Base-by-base conservation (phyloP, 441 rosid genomes). In the Arabidopsis hybrid region DNA sequence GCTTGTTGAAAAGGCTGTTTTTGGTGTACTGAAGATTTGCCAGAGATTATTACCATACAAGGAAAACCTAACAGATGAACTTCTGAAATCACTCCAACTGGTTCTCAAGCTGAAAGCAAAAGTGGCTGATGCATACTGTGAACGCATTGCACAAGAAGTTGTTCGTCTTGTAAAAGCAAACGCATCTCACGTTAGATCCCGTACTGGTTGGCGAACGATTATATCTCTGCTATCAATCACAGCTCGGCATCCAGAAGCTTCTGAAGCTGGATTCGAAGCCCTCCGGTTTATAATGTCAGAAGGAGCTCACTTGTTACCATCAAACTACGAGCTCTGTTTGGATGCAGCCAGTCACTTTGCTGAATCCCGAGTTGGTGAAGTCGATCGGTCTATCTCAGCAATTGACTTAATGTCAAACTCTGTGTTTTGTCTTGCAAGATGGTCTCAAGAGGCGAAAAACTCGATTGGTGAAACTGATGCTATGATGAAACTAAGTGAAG, bases 191-290 rank as follows among this genome's bases (percentile, higher is more conserved):
- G 81, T 88, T 72, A 80, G 92, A 81, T 88, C 95, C 4, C 82
- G 81, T 56, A 40, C 64, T 72, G 92, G 95, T 36, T 90, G 92
- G 95, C 83, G 95, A 51, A 88, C 83, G 4, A 88, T 90, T 46
- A 81, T 85, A 26, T 84, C 91, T 80, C 85, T 90, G 71, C 72
- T 90, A 39, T 90, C 89, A 38, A 88, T 86, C 71, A 86, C 95
- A 26, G 95, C 95, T 38, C 87, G 91, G 50, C 92, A 88, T 79
- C 95, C 89, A 43, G 95, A 90, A 75, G 95, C 95, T 18, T 88
- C 95, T 35, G 89, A 88, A 65, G 74, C 87, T 3, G 95, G 95
- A 64, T 90, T 88, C 12, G 86, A 90, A 65, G 86, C 91, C 9
- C 74, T 90, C 8, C 53, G 76, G 57, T 89, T 86, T 76, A 84